Evolutionary conservation across 805 yeast genomes (phyloP), one percentile per base, ranked within the genome.

Genomic region (Martiniozyma abietophila): DNA sequence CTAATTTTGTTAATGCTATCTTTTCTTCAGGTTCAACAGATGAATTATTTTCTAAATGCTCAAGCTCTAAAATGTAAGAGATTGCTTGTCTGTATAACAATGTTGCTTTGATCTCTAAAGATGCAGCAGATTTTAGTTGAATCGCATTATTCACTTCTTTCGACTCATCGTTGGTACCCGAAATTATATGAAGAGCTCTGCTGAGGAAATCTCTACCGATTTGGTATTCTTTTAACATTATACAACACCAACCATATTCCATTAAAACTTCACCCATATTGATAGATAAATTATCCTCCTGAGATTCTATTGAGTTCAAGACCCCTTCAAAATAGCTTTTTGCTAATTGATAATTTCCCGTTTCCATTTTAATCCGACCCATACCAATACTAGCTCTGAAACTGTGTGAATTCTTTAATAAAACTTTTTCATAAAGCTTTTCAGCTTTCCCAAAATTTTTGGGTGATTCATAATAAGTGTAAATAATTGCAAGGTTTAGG

Each of bases 381-480:
- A 80, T 82, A 9, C 97, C 97, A 25, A 88, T 67, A 36, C 71
- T 64, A 0, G 95, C 95, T 30, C 65, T 67, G 5, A 68, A 57
- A 15, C 61, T 61, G 0, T 54, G 43, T 0, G 61, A 59, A 38
- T 58, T 61, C 4, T 47, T 48, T 12, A 41, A 43, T 18, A 84
- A 61, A 3, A 86, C 73, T 17, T 64, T 59, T 24, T 80, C 80
- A 54, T 80, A 92, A 11, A 86, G 54, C 31, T 72, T 73, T 19
- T 80, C 50, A 0, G 98, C 97, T 18, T 77, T 65, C 2, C 71
- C 64, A 49, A 74, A 84, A 56, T 89, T 82, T 54, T 85, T 85
- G 8, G 97, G 98, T 0, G 96, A 81, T 53, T 89, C 95, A 49
- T 77, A 71, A 50, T 83, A 80, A 0, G 94, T 82, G 50, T 86